These are phyloP conservation scores for Cordia subcordata DNA, from an alignment of 257 asterid genomes.

Conservation along the genomic window DNA sequence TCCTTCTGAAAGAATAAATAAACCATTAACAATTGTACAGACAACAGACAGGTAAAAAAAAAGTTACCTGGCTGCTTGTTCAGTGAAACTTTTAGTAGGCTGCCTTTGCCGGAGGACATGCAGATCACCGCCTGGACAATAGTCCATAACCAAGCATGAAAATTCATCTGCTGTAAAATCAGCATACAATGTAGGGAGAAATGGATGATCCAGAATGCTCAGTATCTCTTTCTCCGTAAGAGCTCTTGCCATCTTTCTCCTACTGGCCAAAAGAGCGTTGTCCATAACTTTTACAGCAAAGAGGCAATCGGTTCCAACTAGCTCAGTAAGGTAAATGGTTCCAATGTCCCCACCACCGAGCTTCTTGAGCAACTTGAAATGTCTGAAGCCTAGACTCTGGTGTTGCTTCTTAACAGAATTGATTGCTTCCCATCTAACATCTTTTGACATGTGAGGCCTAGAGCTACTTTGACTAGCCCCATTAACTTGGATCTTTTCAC, in stretches of 20 bases:
- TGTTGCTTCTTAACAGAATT: conserved; percentile 45
- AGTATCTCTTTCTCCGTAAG: conserved; percentile 80
- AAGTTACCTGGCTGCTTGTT: conserved; percentile 74
- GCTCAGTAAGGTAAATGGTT: conserved; percentile 70
- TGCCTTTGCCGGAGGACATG: conserved; percentile 89
- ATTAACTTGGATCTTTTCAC: conserved; percentile 65
- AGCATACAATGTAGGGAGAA: conserved; percentile 83
- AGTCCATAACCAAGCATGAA: conserved; percentile 81
- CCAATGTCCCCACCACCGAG: conserved; percentile 92
- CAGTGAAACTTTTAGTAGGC: conserved; percentile 50
- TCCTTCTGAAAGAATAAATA: too few species aligned
- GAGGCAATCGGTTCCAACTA: conserved; percentile 60
- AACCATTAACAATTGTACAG: too few species aligned
- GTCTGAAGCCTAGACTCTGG: conserved; percentile 54
- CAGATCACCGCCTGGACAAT: conserved; percentile 94
- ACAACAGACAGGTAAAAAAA: too few species aligned
- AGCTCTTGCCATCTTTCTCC: conserved; percentile 65
- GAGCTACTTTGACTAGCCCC: conserved; percentile 59
- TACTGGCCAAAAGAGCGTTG: conserved; percentile 43
- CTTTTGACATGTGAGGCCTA: conserved; percentile 81
- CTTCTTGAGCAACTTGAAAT: conserved; percentile 68
- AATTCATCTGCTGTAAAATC: conserved; percentile 59
- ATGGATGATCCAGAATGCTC: conserved; percentile 83
- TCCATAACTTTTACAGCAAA: conserved; percentile 89
- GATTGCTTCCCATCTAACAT: conserved; percentile 89